Evolutionary conservation across 495 filamentous ascomycete genomes (phyloP), one percentile per base, ranked within the genome.

Genomic region (Talaromyces wortmannii): DNA sequence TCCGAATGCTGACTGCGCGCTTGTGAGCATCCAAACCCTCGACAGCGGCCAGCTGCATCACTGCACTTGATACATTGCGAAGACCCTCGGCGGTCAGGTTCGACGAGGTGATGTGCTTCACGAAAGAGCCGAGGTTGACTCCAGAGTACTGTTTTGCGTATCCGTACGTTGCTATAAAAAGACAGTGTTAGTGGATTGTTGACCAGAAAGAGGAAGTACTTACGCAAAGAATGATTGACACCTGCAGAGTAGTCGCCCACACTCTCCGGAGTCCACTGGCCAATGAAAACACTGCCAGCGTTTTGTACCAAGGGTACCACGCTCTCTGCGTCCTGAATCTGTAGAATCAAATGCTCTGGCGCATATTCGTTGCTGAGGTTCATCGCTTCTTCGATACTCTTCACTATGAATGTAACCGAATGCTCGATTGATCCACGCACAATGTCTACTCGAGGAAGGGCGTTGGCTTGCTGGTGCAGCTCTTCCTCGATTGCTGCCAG

Each of bases 81-180:
- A 98, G 71, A 0, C 94, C 94, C 55, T 97, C 82, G 17, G 84
- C 82, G 0, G 91, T 95, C 58, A 98, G 77, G 68, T 95, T 86
- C 0, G 90, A 89, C 70, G 87, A 90, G 7, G 94, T 98, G 64
- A 98, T 92, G 72, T 97, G 90, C 76, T 98, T 98, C 58, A 95
- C 78, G 74, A 95, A 98, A 0, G 91, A 95, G 5, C 82, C 91
- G 1, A 98, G 83, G 67, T 96, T 98, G 58, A 98, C 94, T 43
- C 94, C 94, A 4, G 91, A 96, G 72, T 98, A 98, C 64, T 98
- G 94, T 70, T 92, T 95, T 46, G 94, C 94, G 60, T 95, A 98
- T 40, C 94, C 94, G 64, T 96, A 97, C 16, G 94, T 98, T 57
- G 94, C 91, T 96, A 55, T 40, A 12, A 17, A 30, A 43, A 53